phyloP scores from a whole-genome alignment of 192 early-diverging fungal species.

The Coemansia sp. region DNA sequence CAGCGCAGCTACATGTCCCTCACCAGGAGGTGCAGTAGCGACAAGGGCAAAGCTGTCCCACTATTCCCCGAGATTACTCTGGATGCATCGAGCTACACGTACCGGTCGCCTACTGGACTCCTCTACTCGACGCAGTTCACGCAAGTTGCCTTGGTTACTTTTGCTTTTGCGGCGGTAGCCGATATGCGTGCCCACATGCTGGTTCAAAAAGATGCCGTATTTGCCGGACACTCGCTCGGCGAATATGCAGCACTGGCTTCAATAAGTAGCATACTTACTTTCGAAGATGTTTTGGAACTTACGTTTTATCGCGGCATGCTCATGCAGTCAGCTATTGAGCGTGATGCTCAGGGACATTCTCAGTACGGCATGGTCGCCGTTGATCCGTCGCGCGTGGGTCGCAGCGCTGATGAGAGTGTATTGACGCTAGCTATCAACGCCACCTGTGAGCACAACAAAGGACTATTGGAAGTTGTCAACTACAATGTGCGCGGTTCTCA shows the following conservation, averaged over 20 bases:
- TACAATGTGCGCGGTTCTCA: slow-evolving; percentile 93
- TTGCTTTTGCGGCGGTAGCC: slow-evolving; percentile 83
- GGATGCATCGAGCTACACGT: slow-evolving; percentile 74
- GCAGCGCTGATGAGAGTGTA: slow-evolving; percentile 73
- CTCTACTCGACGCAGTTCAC: slow-evolving; percentile 94
- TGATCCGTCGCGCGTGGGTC: slow-evolving; percentile 79
- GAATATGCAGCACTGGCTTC: slow-evolving; percentile 87
- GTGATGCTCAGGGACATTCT: slow-evolving; percentile 76
- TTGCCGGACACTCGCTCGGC: slow-evolving; percentile 93
- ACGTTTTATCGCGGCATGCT: slow-evolving; percentile 95
- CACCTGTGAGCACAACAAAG: slow-evolving; percentile 70
- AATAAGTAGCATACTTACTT: slow-evolving; percentile 72
- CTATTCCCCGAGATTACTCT: slow-evolving; percentile 62
- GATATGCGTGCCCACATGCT: slow-evolving; percentile 85
- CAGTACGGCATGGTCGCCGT: slow-evolving; percentile 95
- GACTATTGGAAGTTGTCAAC: slow-evolving; percentile 89
- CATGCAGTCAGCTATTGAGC: slow-evolving; percentile 90
- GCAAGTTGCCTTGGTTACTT: slow-evolving; percentile 80
- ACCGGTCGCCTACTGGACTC: slow-evolving; percentile 76
- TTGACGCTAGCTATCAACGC: slow-evolving; percentile 65
- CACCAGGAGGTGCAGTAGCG: not conserved
- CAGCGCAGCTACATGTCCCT: slow-evolving; percentile 71
- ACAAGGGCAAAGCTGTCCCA: not conserved
- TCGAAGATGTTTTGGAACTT: slow-evolving; percentile 84
- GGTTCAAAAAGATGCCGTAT: slow-evolving; percentile 74